Evolutionary conservation across 2,329 filamentous ascomycete genomes (phyloP).

Genomic region (Peltaster fructicola): DNA sequence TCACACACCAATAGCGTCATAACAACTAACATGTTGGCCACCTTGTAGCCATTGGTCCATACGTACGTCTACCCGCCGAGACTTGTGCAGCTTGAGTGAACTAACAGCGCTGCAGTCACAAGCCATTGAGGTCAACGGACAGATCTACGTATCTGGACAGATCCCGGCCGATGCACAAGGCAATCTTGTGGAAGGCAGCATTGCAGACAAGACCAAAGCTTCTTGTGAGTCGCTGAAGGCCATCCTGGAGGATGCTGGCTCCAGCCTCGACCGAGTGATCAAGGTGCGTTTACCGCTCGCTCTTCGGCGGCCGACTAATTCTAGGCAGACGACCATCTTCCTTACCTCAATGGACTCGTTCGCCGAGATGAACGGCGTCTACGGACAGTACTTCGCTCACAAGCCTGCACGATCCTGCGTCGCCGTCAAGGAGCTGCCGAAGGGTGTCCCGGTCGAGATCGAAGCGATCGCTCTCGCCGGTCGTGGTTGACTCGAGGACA

Average conservation of each 20-base stretch:
- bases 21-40: conserved; percentile 5
- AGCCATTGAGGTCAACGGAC: conserved; percentile 49
- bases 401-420: conserved; percentile 83
- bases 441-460: conserved; percentile 76
- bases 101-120: conserved; percentile 20
- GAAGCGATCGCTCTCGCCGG: conserved; percentile 55
- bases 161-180: conserved; percentile 52
- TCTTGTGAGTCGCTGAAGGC: conserved; percentile 68
- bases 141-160: conserved; percentile 54
- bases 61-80: conserved; percentile 19
- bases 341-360: conserved; percentile 84
- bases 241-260: conserved; percentile 68
- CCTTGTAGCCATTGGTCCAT: conserved; percentile 23
- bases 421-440: conserved; percentile 74
- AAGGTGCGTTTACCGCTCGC: conserved; percentile 40
- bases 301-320: conserved; percentile 3
- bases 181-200: conserved; percentile 43
- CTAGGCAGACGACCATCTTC: conserved; percentile 45
- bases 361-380: conserved; percentile 68
- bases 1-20: conserved; percentile 4
- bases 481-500: conserved; percentile 4
- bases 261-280: conserved; percentile 60
- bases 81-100: conserved; percentile 2
- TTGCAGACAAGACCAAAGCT: conserved; percentile 51
- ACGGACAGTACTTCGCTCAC: conserved; percentile 63